A percentile compares a stretch with the other conserved stretches of the same genome.
phyloP scores from a whole-genome alignment of 2,329 filamentous ascomycete genomes.

The Fusarium incarnatum region DNA sequence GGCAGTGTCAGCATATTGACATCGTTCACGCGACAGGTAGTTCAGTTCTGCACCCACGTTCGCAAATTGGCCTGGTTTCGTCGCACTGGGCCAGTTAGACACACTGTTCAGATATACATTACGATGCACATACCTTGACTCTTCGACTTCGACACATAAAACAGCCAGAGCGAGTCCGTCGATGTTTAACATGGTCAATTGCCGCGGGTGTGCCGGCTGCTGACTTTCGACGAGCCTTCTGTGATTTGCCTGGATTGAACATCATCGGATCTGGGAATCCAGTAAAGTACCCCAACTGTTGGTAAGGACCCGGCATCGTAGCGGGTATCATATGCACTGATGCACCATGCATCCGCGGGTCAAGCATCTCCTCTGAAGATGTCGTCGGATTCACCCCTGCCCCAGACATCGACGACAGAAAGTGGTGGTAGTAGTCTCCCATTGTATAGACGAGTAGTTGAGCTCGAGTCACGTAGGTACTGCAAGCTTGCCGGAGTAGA shows the following conservation, averaged over 20 bases:
- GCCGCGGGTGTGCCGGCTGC: slow-evolving; percentile 57
- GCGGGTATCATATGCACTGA: slow-evolving; percentile 47
- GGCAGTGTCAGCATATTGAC: slow-evolving; percentile 21
- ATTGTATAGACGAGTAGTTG: slow-evolving; percentile 50
- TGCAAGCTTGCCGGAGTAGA: slow-evolving; percentile 21
- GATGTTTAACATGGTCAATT: slow-evolving; percentile 83
- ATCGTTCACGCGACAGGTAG: not conserved
- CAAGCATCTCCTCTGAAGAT: slow-evolving; percentile 56
- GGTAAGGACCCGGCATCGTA: slow-evolving; percentile 58
- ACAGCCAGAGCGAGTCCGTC: slow-evolving; percentile 92
- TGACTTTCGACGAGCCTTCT: slow-evolving; percentile 65
- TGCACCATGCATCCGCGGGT: slow-evolving; percentile 51
- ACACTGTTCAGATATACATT: not conserved
- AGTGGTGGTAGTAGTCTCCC: slow-evolving; percentile 68
- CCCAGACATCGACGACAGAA: slow-evolving; percentile 65
- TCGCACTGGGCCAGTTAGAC: slow-evolving; percentile 75
- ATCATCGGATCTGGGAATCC: slow-evolving; percentile 63
- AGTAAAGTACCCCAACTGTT: slow-evolving; percentile 62
- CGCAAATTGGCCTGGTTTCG: slow-evolving; percentile 87
- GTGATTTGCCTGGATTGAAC: slow-evolving; percentile 61
- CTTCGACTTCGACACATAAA: slow-evolving; percentile 89
- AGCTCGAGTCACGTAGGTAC: slow-evolving; percentile 9
- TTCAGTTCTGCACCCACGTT: slow-evolving; percentile 64
- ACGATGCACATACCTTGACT: slow-evolving; percentile 74
- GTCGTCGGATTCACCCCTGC: slow-evolving; percentile 54